Percentiles rank a stretch among this genome's conserved stretches.
These are phyloP conservation scores for Arachnomyces sp. DNA, from an alignment of 2,329 filamentous ascomycete genomes.

Conservation along the genomic window DNA sequence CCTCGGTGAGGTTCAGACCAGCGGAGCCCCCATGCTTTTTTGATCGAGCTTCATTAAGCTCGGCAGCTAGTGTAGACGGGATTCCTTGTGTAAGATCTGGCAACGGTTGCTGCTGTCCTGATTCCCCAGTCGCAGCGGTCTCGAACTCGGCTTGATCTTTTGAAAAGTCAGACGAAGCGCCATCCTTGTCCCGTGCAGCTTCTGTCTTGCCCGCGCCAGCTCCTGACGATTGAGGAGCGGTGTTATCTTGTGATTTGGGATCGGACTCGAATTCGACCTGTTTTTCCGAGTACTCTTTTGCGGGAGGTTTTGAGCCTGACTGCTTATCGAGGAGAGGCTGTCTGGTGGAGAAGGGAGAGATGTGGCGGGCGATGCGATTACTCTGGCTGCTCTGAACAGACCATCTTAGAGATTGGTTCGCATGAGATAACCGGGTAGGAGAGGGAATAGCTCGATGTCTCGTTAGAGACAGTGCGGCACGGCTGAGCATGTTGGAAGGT, in stretches of 20 bases:
- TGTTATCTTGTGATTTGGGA: constrained; percentile 24
- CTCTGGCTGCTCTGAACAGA: constrained; percentile 31
- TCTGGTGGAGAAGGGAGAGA: constrained; percentile 13
- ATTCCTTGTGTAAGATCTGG: constrained; percentile 93
- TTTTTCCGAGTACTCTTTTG: constrained; percentile 24
- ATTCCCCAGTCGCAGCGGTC: constrained; percentile 24
- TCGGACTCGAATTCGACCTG: constrained; percentile 32
- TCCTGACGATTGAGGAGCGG: constrained; percentile 19
- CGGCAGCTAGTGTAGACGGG: constrained; percentile 77
- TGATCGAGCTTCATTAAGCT: constrained; percentile 46
- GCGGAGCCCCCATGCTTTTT: constrained; percentile 28
- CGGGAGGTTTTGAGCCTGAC: constrained; percentile 5
- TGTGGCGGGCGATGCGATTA: constrained; percentile 20
- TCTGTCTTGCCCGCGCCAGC: constrained; percentile 19
- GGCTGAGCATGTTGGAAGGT: constrained; percentile 34
- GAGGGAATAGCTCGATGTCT: constrained; percentile 33
- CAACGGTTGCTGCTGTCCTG: constrained; percentile 55
- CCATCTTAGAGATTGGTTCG: constrained; percentile 28
- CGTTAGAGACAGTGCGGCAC: constrained; percentile 36
- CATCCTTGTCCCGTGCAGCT: constrained; percentile 3
- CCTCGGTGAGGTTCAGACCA: constrained; percentile 45
- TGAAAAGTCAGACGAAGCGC: constrained; percentile 16
- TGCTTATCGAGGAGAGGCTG: constrained; percentile 7
- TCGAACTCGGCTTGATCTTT: constrained; percentile 29
- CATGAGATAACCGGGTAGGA: constrained; percentile 26